These are phyloP conservation scores for Mycena maculata DNA, from an alignment of 768 basidiomycete genomes.

Conservation along the genomic window DNA sequence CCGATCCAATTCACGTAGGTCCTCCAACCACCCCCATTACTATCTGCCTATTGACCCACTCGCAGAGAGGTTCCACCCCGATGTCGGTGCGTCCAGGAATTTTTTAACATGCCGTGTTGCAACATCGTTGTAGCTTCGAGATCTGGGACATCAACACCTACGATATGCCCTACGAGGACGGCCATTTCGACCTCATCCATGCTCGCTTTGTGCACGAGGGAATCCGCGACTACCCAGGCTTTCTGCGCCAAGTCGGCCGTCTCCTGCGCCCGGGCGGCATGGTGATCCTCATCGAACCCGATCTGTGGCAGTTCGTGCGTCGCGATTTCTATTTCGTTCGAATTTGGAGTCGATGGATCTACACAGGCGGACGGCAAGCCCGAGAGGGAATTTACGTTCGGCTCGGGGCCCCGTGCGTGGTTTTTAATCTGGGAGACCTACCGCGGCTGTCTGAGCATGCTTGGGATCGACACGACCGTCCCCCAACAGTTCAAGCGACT, in stretches of 20 bases:
- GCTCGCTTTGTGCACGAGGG: slow-evolving; percentile 77
- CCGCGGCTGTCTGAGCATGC: slow-evolving; percentile 61
- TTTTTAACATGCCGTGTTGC: too few species aligned
- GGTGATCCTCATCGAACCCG: slow-evolving; percentile 73
- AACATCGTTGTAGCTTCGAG: slow-evolving; percentile 63
- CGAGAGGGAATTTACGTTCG: slow-evolving; percentile 47
- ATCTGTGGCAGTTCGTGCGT: slow-evolving; percentile 59
- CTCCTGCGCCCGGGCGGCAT: slow-evolving; percentile 79
- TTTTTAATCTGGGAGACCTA: slow-evolving; percentile 73
- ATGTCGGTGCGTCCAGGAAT: slow-evolving; percentile 1
- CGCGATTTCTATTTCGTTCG: not conserved
- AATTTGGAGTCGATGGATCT: not conserved
- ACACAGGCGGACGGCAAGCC: slow-evolving; percentile 50
- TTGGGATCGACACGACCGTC: slow-evolving; percentile 67
- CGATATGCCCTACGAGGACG: slow-evolving; percentile 71
- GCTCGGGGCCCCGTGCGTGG: slow-evolving; percentile 66
- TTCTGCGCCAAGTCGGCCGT: slow-evolving; percentile 71
- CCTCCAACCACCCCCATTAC: not conserved
- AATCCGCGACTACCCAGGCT: slow-evolving; percentile 69
- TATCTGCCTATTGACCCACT: not conserved
- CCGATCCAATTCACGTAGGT: slow-evolving; percentile 19
- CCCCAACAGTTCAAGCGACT: slow-evolving; percentile 66
- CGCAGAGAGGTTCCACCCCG: slow-evolving; percentile 14
- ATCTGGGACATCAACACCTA: slow-evolving; percentile 73
- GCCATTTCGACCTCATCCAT: slow-evolving; percentile 76